Evolutionary conservation across 805 yeast species (phyloP).

Genomic region (Candida piceae): DNA sequence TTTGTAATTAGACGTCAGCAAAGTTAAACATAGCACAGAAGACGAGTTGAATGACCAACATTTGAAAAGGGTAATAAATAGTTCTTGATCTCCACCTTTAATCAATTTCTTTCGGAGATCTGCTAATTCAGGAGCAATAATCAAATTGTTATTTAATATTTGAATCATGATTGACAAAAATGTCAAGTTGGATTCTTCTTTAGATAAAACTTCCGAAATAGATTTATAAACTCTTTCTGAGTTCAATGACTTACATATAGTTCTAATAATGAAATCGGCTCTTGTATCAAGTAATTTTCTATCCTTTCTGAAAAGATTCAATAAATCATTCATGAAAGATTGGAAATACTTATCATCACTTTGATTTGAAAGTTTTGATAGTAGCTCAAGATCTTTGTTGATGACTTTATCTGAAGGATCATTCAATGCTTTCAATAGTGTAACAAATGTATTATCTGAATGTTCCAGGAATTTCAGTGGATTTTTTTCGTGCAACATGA

Average conservation of each 20-base stretch:
- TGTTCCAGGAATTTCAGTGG: slow-evolving; percentile 51
- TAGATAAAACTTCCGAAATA: slow-evolving; percentile 64
- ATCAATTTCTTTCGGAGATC: slow-evolving; percentile 61
- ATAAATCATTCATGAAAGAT: slow-evolving; percentile 65
- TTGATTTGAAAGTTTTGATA: slow-evolving; percentile 67
- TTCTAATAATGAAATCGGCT: slow-evolving; percentile 80
- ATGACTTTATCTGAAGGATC: slow-evolving; percentile 76
- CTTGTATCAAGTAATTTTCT: slow-evolving; percentile 58
- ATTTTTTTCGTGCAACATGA: slow-evolving; percentile 69
- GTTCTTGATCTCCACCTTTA: slow-evolving; percentile 20
- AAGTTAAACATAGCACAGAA: slow-evolving; percentile 78
- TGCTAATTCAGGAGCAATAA: slow-evolving; percentile 79
- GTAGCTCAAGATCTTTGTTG: slow-evolving; percentile 61
- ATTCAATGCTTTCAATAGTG: slow-evolving; percentile 64
- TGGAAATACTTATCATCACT: slow-evolving; percentile 73
- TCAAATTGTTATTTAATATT: slow-evolving; percentile 76
- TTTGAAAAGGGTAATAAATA: slow-evolving; percentile 73
- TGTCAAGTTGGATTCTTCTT: slow-evolving; percentile 52
- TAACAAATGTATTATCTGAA: slow-evolving; percentile 64
- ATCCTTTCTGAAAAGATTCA: slow-evolving; percentile 67
- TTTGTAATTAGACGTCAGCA: slow-evolving; percentile 83
- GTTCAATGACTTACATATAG: slow-evolving; percentile 73
- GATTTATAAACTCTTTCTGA: slow-evolving; percentile 81
- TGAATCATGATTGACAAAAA: slow-evolving; percentile 82
- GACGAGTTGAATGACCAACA: slow-evolving; percentile 93